Base-by-base conservation (phyloP, 2,329 filamentous ascomycete genomes). In the Verticillium isaacii region DNA sequence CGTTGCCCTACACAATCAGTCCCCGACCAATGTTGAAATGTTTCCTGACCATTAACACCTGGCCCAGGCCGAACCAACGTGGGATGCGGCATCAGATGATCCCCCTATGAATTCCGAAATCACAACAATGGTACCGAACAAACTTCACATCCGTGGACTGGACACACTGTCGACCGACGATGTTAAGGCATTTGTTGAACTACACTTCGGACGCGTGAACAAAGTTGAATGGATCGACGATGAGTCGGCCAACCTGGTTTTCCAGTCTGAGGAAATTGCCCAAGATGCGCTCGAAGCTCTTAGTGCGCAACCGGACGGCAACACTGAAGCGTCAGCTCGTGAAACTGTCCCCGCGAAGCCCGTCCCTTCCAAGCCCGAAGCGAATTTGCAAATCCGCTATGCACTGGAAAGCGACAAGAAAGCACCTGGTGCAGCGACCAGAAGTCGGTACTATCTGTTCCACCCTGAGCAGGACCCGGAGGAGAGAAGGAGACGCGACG, bases 161-260 rank as follows among this genome's bases (percentile, higher is more conserved):
- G 90, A 96, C 70, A 86, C 89, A 54, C 80, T 98, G 72, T 91
- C 89, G 36, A 93, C 93, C 32, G 83, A 87, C 61, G 87, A 97
- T 66, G 89, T 98, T 68, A 89, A 90, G 68, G 80, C 84, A 63
- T 97, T 93, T 69, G 85, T 92, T 9, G 76, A 80, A 57, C 83
- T 91, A 65, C 85, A 95, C 73, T 92, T 85, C 69, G 77, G 81
- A 39, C 73, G 75, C 15, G 80, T 88, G 61, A 79, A 84, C 61
- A 83, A 85, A 64, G 81, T 97, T 65, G 93, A 98, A 77, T 99
- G 95, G 95, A 92, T 99, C 67, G 92, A 98, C 73, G 95, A 99
- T 74, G 88, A 86, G 7, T 94, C 92, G 0, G 92, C 92, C 65
- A 98, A 98, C 72, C 80, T 97, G 60, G 76, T 96, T 59, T 98